phyloP scores from a whole-genome alignment of 331 rosid species.

The Prunus yedoensis region DNA sequence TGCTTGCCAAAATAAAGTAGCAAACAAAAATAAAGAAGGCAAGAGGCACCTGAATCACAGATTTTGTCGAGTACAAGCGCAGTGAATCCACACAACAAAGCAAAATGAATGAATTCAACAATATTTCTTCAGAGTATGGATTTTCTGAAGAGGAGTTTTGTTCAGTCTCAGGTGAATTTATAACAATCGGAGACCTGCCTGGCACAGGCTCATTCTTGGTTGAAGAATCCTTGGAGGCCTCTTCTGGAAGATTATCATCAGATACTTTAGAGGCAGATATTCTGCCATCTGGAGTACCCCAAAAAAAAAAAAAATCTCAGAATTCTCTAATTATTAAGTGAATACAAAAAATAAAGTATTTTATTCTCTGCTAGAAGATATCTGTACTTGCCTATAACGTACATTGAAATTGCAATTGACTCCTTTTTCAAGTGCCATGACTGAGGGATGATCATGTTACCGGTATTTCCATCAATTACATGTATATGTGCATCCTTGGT shows the following conservation, averaged over 20 bases:
- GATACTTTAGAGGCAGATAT: slow-evolving; percentile 44
- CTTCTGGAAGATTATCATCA: slow-evolving; percentile 50
- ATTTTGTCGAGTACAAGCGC: slow-evolving; percentile 61
- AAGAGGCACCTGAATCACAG: slow-evolving; percentile 75
- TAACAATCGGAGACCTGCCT: slow-evolving; percentile 31
- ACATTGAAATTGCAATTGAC: slow-evolving; percentile 83
- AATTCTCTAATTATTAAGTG: slow-evolving; percentile 10
- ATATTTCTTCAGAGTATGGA: slow-evolving; percentile 40
- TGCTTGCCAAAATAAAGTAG: slow-evolving; percentile 19
- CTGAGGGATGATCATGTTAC: slow-evolving; percentile 51
- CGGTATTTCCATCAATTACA: slow-evolving; percentile 55
- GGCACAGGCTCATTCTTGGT: slow-evolving; percentile 34
- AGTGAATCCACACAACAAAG: slow-evolving; percentile 83
- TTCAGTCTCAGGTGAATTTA: slow-evolving; percentile 44
- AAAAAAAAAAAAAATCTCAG: slow-evolving; percentile 32
- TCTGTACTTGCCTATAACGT: slow-evolving; percentile 92
- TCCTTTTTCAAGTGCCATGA: slow-evolving; percentile 69
- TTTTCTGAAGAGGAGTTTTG: slow-evolving; percentile 43
- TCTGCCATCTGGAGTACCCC: slow-evolving; percentile 47
- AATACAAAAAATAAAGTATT: slow-evolving; percentile 13
- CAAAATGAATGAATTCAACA: slow-evolving; percentile 57
- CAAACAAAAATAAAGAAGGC: slow-evolving; percentile 16
- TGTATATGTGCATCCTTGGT: slow-evolving; percentile 68
- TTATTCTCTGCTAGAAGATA: slow-evolving; percentile 28
- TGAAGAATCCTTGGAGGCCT: no score